Base-by-base conservation (phyloP, 164 flowering plant species). In the Aristolochia californica region DNA sequence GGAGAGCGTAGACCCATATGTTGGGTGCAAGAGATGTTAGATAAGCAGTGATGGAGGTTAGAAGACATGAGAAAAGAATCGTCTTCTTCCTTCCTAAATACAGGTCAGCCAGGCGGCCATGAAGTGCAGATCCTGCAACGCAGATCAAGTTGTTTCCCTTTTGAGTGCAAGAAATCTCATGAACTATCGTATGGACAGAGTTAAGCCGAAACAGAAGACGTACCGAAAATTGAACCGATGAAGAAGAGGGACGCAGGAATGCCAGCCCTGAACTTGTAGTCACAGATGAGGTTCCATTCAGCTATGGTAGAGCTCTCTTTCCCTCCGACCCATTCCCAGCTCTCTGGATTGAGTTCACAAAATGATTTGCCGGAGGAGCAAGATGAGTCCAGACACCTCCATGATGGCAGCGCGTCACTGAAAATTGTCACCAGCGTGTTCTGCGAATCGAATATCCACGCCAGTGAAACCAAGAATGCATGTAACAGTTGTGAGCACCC, bases 301-400 rank as follows among this genome's bases (percentile, higher is more conserved):
- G 83, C 82, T 27, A 82, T 53, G 8, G 74, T 77, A 4, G 91
- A 75, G 70, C 72, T 70, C 9, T 21, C 18, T 34, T 55, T 55
- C 1, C 85, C 87, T 14, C 71, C 81, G 43, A 66, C 62, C 91
- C 91, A 82, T 53, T 74, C 83, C 85, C 91, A 82, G 11, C 65
- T 53, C 21, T 80, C 84, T 0, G 76, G 66, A 7, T 50, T 34
- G 15, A 78, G 57, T 53, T 70, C 74, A 48, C 85, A 81, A 27
- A 80, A 66, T 2, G 66, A 66, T 2, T 15, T 12, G 45, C 45
- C n/a, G 27, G 15, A 14, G 38, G 26, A 24, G 47, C 69, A 63
- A 48, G 65, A 61, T 5, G 57, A 25, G 53, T 8, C 66, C 57
- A 23, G 73, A 68, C 83, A 81, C 48, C 64, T 57, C 85, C 87